Conservation (phyloP, 805 yeast species). For the Lipomyces japonicus region DNA sequence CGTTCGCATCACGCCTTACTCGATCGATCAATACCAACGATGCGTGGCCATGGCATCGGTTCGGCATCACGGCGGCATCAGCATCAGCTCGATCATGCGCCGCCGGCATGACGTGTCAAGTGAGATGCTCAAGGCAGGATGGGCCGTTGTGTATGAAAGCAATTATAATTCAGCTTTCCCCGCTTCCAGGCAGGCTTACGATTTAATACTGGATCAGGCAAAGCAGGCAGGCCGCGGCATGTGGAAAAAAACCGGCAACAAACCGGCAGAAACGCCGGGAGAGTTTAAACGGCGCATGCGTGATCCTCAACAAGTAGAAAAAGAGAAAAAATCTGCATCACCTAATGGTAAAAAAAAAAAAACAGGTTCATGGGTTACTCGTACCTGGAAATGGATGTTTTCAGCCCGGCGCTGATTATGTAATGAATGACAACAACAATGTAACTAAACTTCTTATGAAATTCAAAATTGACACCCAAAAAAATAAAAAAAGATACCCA, state of each 20-base stretch:
- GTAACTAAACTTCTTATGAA: too few relatives aligned
- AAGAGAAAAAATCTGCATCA: background rate
- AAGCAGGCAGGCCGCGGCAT: constrained; percentile 11
- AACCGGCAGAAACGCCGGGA: constrained; percentile 14
- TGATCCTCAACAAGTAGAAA: background rate
- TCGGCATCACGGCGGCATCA: constrained; percentile 49
- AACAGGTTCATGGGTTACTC: background rate
- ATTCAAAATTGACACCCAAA: too few relatives aligned
- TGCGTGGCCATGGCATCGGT: constrained; percentile 65
- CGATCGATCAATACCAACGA: constrained; percentile 83
- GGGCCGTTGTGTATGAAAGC: constrained; percentile 86
- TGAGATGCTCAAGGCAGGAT: constrained; percentile 79
- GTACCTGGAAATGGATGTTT: too few relatives aligned
- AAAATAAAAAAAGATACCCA: too few relatives aligned
- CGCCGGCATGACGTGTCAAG: constrained; percentile 81
- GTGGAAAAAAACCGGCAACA: constrained; percentile 16
- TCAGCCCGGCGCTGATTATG: too few relatives aligned
- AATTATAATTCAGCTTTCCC: constrained; percentile 77
- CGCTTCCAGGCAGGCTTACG: constrained; percentile 10
- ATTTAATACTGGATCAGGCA: constrained; percentile 7
- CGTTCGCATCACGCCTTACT: constrained; percentile 72
- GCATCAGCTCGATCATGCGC: too few relatives aligned
- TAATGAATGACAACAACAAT: too few relatives aligned
- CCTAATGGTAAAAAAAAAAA: too few relatives aligned
- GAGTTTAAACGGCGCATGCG: constrained; percentile 17